phyloP scores from a whole-genome alignment of 306 rosid species.

The Lagenaria siceraria region DNA sequence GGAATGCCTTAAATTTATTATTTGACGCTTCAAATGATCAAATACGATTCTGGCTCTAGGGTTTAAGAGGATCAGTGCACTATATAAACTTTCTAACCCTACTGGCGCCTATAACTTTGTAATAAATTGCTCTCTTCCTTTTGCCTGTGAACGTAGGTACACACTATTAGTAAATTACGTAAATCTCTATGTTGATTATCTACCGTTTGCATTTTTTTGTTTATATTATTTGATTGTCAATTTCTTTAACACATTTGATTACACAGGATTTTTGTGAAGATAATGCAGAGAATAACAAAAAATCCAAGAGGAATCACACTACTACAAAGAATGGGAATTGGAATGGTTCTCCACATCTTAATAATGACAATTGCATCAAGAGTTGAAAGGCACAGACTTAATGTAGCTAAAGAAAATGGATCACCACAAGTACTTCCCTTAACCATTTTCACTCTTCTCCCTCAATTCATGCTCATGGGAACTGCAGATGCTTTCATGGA shows the following conservation, averaged over 20 bases:
- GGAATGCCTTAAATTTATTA: no score
- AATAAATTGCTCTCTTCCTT: no score
- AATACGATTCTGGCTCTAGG: no score
- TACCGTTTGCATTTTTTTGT: no score
- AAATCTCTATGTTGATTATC: no score
- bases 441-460: constrained; percentile 59
- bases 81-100: no score
- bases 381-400: constrained; percentile 52
- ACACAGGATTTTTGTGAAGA: constrained; percentile 40
- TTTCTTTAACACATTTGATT: neutral
- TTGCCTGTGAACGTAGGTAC: no score
- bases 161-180: no score
- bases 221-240: no score
- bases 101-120: no score
- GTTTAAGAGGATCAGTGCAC: no score
- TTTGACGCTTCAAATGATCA: no score
- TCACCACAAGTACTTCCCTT: constrained; percentile 41
- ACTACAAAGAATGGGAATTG: constrained; percentile 75
- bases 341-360: constrained; percentile 55
- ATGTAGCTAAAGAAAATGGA: constrained; percentile 33
- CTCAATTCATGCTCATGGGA: constrained; percentile 78
- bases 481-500: constrained; percentile 67
- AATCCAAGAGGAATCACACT: constrained; percentile 81
- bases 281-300: constrained; percentile 44
- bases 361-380: constrained; percentile 55